Conservation (phyloP, 1,284 basidiomycete genomes). For the Cutaneotrichosporon sp. region DNA sequence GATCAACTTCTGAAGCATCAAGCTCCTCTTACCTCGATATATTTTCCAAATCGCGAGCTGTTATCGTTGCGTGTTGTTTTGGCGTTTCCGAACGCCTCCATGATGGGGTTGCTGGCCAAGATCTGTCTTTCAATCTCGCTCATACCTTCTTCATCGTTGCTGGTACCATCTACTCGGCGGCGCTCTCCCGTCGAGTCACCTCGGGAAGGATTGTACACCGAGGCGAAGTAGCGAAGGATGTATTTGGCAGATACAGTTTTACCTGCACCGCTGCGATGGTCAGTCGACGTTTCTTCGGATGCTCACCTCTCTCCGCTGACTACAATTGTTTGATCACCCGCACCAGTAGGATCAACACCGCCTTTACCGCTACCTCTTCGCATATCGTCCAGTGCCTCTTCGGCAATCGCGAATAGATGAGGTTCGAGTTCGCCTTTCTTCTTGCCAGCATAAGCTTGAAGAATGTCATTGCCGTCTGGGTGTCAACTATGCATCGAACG, state of each 20-base stretch:
- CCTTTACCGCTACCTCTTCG: slow-evolving; percentile 48
- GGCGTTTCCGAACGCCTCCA: slow-evolving; percentile 98
- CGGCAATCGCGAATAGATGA: slow-evolving; percentile 97
- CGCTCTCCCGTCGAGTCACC: slow-evolving; percentile 14
- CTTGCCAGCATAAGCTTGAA: slow-evolving; percentile 92
- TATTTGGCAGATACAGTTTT: slow-evolving; percentile 99
- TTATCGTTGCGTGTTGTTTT: slow-evolving; percentile 99
- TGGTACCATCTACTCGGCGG: slow-evolving; percentile 20
- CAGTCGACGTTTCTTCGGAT: background rate
- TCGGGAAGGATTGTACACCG: slow-evolving; percentile 81
- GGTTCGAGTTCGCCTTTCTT: slow-evolving; percentile 93
- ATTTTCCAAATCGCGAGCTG: slow-evolving; percentile 97
- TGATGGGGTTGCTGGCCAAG: slow-evolving; percentile 95
- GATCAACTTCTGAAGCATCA: background rate
- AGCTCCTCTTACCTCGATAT: slow-evolving; percentile 78
- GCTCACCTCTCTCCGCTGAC: slow-evolving; percentile 93
- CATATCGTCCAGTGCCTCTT: slow-evolving; percentile 99
- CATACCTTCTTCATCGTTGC: slow-evolving; percentile 52
- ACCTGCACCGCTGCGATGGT: slow-evolving; percentile 78
- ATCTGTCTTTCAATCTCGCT: slow-evolving; percentile 97
- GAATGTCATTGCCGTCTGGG: slow-evolving; percentile 83
- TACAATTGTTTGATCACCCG: slow-evolving; percentile 90
- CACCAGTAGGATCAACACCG: slow-evolving; percentile 66
- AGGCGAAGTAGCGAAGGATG: slow-evolving; percentile 98
- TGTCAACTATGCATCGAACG: background rate